Percentiles rank a stretch among this genome's conserved stretches.
Conservation (phyloP, 768 basidiomycete genomes). For the Scleroderma bovista region DNA sequence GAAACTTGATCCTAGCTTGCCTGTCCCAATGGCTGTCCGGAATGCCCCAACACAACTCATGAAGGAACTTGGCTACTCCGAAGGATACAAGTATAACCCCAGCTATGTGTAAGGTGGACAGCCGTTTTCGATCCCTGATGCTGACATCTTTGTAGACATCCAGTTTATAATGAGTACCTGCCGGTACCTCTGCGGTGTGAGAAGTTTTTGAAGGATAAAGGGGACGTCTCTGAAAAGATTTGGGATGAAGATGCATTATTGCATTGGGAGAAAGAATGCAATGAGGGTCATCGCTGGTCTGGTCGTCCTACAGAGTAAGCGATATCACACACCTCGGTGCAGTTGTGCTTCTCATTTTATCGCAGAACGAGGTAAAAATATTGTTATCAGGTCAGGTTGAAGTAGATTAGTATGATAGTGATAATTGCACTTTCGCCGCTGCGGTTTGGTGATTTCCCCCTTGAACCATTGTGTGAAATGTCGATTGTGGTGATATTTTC, state of each 20-base stretch:
- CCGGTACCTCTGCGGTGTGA: slow-evolving; percentile 42
- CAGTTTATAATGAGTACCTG: slow-evolving; percentile 59
- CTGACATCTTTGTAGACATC: slow-evolving; percentile 40
- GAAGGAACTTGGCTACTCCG: slow-evolving; percentile 64
- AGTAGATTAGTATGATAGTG: no score
- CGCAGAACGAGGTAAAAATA: no score
- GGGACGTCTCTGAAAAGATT: slow-evolving; percentile 39
- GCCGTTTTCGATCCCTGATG: neutral
- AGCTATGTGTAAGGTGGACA: slow-evolving; percentile 39
- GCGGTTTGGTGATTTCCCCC: no score
- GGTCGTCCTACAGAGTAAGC: slow-evolving; percentile 25
- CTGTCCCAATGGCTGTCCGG: slow-evolving; percentile 68
- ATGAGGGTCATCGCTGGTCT: slow-evolving; percentile 44
- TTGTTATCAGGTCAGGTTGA: no score
- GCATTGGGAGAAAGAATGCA: slow-evolving; percentile 50
- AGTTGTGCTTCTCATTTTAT: no score
- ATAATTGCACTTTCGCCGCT: no score
- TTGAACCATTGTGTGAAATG: no score
- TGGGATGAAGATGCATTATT: slow-evolving; percentile 58
- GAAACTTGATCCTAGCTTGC: slow-evolving; percentile 42
- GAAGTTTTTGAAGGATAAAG: slow-evolving; percentile 40
- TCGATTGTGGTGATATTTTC: no score
- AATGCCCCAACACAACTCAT: slow-evolving; percentile 74
- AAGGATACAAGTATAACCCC: slow-evolving; percentile 62
- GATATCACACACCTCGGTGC: no score